Percentiles rank a stretch among this genome's conserved stretches.
Evolutionary conservation across 495 filamentous ascomycete genomes (phyloP).

Genomic region (Annulohypoxylon bovei): DNA sequence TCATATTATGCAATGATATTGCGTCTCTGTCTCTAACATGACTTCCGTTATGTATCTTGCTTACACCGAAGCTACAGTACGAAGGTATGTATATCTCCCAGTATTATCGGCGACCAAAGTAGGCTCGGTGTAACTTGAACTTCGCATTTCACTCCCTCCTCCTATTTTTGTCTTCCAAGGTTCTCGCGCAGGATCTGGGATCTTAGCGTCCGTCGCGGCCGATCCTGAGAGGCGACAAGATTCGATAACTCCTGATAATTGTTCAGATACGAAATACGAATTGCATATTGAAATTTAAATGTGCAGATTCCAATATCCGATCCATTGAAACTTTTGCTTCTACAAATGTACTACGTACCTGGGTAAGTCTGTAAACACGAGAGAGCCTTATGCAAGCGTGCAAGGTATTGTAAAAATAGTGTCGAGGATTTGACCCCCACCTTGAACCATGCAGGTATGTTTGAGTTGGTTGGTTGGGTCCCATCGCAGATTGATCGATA

Average conservation of each 20-base stretch:
- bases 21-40: background rate
- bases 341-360: too few relatives aligned
- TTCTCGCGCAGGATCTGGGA: conserved; percentile 2
- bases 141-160: background rate
- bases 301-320: background rate
- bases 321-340: background rate
- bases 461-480: background rate
- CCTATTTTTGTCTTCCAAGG: background rate
- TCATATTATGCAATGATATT: background rate
- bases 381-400: conserved; percentile 2
- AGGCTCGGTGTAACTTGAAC: background rate
- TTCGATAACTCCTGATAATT: background rate
- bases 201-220: background rate
- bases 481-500: background rate
- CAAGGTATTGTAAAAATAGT: background rate
- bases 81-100: background rate
- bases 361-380: too few relatives aligned
- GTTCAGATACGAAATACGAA: background rate
- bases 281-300: background rate
- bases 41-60: background rate
- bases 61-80: background rate
- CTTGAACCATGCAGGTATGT: background rate
- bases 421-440: conserved; percentile 2
- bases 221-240: background rate
- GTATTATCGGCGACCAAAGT: background rate